Percentiles rank a stretch among this genome's conserved stretches.
Conservation (phyloP, 495 filamentous ascomycete genomes). For the Hypoxylon crocopeplum region DNA sequence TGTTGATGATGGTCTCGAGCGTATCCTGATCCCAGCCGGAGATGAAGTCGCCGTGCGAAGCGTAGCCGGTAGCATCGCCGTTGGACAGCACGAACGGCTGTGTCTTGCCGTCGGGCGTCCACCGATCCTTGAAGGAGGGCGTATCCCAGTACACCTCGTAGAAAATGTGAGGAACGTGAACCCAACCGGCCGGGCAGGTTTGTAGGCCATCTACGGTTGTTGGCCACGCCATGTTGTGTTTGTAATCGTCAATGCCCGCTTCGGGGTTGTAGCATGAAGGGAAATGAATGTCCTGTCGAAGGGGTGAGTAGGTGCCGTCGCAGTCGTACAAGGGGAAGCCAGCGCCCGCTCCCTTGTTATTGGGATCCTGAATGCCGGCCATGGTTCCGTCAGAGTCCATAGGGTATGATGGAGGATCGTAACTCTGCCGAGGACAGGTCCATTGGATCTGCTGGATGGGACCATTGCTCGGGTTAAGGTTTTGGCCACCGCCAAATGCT, state of each 20-base stretch:
- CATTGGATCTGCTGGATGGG: slow-evolving; percentile 53
- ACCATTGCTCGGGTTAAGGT: slow-evolving; percentile 50
- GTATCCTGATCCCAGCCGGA: slow-evolving; percentile 71
- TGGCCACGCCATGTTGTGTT: slow-evolving; percentile 60
- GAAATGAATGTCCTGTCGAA: slow-evolving; percentile 64
- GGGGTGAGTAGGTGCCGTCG: slow-evolving; percentile 60
- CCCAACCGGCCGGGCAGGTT: slow-evolving; percentile 67
- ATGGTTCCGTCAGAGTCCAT: slow-evolving; percentile 50
- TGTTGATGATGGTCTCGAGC: slow-evolving; percentile 67
- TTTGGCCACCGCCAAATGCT: slow-evolving; percentile 37
- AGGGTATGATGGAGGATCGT: slow-evolving; percentile 60
- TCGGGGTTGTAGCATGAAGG: slow-evolving; percentile 65
- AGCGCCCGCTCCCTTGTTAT: slow-evolving; percentile 55
- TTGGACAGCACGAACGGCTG: slow-evolving; percentile 71
- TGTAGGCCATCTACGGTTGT: slow-evolving; percentile 58
- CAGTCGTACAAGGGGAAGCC: slow-evolving; percentile 60
- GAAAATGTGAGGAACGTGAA: slow-evolving; percentile 67
- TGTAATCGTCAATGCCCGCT: slow-evolving; percentile 59
- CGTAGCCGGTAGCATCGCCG: slow-evolving; percentile 64
- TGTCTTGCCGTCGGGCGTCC: slow-evolving; percentile 61
- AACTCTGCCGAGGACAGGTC: slow-evolving; percentile 53
- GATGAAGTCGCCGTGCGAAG: slow-evolving; percentile 74
- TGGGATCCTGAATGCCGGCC: slow-evolving; percentile 56
- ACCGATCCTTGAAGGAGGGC: slow-evolving; percentile 59
- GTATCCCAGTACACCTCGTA: slow-evolving; percentile 73